A percentile compares a stretch with the other conserved stretches of the same genome.
These are phyloP conservation scores for Trichoderma virens DNA, from an alignment of 495 filamentous ascomycete genomes.

Conservation along the genomic window DNA sequence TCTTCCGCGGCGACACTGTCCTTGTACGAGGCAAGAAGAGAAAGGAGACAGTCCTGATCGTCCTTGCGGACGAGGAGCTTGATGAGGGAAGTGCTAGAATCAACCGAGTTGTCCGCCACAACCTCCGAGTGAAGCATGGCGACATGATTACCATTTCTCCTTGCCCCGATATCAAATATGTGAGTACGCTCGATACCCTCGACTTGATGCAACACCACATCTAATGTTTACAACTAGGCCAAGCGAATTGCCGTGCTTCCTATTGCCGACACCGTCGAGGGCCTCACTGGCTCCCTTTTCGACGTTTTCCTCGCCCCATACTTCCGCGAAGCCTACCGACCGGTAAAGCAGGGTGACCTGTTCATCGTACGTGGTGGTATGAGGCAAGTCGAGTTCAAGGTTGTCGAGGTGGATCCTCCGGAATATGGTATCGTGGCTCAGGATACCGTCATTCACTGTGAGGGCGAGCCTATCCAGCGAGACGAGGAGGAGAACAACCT, in stretches of 20 bases:
- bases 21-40: constrained; percentile 99
- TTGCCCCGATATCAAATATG: constrained; percentile 99
- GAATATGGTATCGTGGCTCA: constrained; percentile 98
- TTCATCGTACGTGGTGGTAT: constrained; percentile 97
- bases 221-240: constrained; percentile 50
- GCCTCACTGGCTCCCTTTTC: constrained; percentile 92
- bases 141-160: constrained; percentile 95
- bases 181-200: constrained; percentile 37
- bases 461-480: constrained; percentile 96
- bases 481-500: constrained; percentile 98
- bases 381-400: constrained; percentile 98
- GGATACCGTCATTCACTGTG: constrained; percentile 97
- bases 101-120: constrained; percentile 96
- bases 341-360: constrained; percentile 90
- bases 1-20: constrained; percentile 97
- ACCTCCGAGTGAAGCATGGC: constrained; percentile 95
- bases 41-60: constrained; percentile 97
- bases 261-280: constrained; percentile 96
- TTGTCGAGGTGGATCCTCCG: constrained; percentile 95
- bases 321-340: constrained; percentile 97
- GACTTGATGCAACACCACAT: not conserved
- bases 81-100: constrained; percentile 95
- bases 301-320: constrained; percentile 99
- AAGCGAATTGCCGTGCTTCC: constrained; percentile 98
- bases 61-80: constrained; percentile 93